Conservation (phyloP, 2,329 filamentous ascomycete genomes). For the Trichoderma afroharzianum region DNA sequence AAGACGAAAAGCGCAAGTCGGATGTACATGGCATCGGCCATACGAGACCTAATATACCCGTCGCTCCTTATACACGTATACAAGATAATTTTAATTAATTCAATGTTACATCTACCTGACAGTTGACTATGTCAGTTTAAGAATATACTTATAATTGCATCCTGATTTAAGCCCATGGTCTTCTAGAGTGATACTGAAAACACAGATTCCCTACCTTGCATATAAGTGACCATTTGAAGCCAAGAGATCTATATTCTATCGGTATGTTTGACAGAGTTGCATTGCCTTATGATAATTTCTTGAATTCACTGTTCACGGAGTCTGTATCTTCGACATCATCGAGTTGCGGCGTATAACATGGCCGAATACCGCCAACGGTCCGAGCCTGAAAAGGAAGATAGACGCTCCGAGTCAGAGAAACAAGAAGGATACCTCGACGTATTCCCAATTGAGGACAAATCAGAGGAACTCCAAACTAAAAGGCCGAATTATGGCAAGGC, state of each 20-base stretch:
- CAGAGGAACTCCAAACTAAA: background rate
- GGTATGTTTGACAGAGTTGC: background rate
- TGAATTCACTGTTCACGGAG: background rate
- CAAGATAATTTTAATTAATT: background rate
- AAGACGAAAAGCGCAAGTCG: too few relatives aligned
- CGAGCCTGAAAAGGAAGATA: background rate
- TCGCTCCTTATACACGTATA: background rate
- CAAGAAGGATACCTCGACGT: background rate
- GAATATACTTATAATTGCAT: background rate
- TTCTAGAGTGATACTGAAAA: background rate
- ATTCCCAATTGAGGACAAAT: too few relatives aligned
- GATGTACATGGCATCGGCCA: too few relatives aligned
- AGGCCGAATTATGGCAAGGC: background rate
- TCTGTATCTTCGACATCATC: too few relatives aligned
- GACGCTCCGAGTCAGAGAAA: background rate
- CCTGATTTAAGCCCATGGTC: background rate
- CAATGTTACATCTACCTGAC: background rate
- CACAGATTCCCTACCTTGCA: background rate
- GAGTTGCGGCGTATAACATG: background rate
- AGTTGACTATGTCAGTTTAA: background rate
- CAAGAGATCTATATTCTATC: background rate
- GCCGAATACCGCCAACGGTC: background rate
- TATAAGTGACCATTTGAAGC: fast-evolving
- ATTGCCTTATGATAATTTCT: background rate
- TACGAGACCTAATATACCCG: background rate